Evolutionary conservation across 345 rosid genomes (phyloP), one percentile per base, ranked within the genome.

Genomic region (Populus euphratica): DNA sequence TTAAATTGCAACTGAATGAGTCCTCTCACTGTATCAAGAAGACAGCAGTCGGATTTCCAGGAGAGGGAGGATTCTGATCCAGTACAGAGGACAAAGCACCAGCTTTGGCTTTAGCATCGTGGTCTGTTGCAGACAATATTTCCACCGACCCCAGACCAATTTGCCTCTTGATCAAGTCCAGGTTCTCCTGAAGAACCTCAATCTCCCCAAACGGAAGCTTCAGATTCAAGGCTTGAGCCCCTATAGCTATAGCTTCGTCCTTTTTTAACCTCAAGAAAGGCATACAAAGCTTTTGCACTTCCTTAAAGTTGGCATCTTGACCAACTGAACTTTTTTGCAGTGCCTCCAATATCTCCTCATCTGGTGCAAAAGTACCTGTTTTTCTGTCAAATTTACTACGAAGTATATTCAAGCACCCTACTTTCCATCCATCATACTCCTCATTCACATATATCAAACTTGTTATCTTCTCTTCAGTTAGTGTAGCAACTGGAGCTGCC

Each of bases 221-320:
- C 87, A 96, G 81, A 85, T 93, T 91, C 81, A 96, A 85, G 70
- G 96, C 93, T 59, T 90, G 92, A 61, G 70, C 68, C 33, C 98
- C 99, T 8, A 96, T 78, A 68, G 89, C 80, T 68, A 84, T 77
- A 6, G 94, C 89, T 85, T 96, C 90, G 54, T 91, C 91, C 86
- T 89, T 93, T 88, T 93, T 96, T 78, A 93, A 93, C 78, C 88
- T 93, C 83, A 96, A 75, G 89, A 93, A 93, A 68, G 98, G 97
- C 98, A 92, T 89, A 78, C 96, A 93, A 33, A 81, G 85, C 78
- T 93, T 95, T 79, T 89, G 92, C 39, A 81, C 87, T 65, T 88
- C 86, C 77, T 86, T 91, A 70, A 92, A 86, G 82, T 92, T 86
- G n/a, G 83, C 85, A 18, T 86, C 86, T 81, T 84, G 89, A 36